Base-by-base conservation (phyloP, 495 filamentous ascomycete genomes). In the Podospora fimiseda region DNA sequence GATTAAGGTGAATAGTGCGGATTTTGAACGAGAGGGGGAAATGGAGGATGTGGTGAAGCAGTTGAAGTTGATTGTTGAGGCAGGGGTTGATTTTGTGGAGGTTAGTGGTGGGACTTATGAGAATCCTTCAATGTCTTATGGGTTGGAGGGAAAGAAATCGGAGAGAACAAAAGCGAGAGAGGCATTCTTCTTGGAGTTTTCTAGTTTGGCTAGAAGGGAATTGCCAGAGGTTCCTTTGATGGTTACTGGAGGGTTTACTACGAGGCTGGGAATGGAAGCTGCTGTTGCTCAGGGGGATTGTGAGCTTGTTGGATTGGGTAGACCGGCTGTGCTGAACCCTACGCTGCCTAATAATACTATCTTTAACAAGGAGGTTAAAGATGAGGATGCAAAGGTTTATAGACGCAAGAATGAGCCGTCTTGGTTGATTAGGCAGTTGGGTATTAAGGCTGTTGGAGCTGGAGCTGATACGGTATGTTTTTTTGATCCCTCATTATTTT, bases 1-100 rank as follows among this genome's bases (percentile, higher is more conserved):
- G 14, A 73, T 85, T 40, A 86, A 86, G 62, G 55, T 86, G 27
- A 86, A 84, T 62, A 82, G 79, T 6, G 79, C 74, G 1, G 82
- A 86, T 52, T 71, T 73, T 63, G 70, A 13, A 1, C 22, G 23
- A 4, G 60, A 55, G 22, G 57, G 69, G 7, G 70, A 66, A 42
- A 60, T 81, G 44, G 70, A 74, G 55, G 71, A 69, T 20, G 73
- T 68, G 33, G 70, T 85, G 58, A 69, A 70, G 14, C 81, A 84
- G 63, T 70, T 83, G 47, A 48, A 60, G 11, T 66, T 80, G 9
- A 72, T 86, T 13, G 63, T 64, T 7, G 66, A 71, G 1, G 79
- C 76, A 2, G 77, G 78, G 0, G 69, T 85, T 11, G 81, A 85
- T 65, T 84, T 85, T 61, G 59, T 85, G 41, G 80, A 86, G 60